These are phyloP conservation scores for Neocucurbitaria cava DNA, from an alignment of 2,329 filamentous ascomycete species.

Conservation along the genomic window DNA sequence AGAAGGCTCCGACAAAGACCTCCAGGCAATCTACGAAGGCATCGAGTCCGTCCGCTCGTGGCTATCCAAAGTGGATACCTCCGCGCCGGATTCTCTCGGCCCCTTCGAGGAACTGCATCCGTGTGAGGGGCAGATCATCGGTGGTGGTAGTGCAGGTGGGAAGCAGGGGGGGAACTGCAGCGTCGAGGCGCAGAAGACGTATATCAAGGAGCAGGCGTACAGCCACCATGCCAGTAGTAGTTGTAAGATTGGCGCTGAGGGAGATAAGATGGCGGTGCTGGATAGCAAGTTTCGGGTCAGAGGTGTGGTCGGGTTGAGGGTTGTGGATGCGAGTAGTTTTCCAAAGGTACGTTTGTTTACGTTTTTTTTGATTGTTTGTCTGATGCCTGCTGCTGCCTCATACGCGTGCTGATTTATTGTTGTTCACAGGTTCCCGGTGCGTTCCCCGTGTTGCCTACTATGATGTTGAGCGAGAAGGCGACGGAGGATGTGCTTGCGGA, in stretches of 20 bases:
- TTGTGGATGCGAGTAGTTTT: constrained; percentile 31
- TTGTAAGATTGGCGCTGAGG: constrained; percentile 19
- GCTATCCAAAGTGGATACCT: constrained; percentile 31
- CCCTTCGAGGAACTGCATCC: constrained; percentile 58
- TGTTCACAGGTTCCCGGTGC: constrained; percentile 52
- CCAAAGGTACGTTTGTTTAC: constrained; percentile 15
- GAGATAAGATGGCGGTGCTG: constrained; percentile 19
- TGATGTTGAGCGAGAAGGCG: constrained; percentile 64
- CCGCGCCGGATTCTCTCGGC: constrained; percentile 37
- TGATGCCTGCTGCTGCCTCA: no score
- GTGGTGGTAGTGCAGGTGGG: no score
- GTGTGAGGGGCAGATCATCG: constrained; percentile 60
- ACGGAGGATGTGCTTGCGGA: constrained; percentile 49
- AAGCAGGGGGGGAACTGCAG: constrained; percentile 57
- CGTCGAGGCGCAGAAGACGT: constrained; percentile 36
- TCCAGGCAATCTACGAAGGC: constrained; percentile 63
- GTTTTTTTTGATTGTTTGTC: no score
- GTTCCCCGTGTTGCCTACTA: constrained; percentile 59
- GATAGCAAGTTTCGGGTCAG: constrained; percentile 24
- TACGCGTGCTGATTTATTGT: neutral
- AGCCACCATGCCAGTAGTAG: constrained; percentile 26
- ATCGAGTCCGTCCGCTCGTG: constrained; percentile 59
- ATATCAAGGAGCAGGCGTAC: constrained; percentile 27
- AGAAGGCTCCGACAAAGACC: constrained; percentile 53
- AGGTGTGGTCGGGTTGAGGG: constrained; percentile 16